A percentile compares a stretch with the other conserved stretches of the same genome.
phyloP scores from a whole-genome alignment of 495 filamentous ascomycete genomes.

The Lophiotrema nucula region DNA sequence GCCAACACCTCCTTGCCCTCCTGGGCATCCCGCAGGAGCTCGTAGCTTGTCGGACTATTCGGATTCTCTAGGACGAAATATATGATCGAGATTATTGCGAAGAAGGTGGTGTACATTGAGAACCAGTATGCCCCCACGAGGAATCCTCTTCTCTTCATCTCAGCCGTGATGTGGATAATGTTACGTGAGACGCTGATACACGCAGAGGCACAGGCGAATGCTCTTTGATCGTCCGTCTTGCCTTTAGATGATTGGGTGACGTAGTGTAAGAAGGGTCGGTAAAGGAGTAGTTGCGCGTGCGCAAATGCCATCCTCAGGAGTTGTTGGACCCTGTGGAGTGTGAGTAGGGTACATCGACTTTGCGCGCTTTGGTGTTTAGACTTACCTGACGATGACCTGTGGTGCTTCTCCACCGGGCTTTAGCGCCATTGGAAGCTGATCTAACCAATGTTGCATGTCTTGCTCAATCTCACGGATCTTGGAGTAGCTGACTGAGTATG shows the following conservation, averaged over 20 bases:
- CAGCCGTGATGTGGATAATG: constrained; percentile 85
- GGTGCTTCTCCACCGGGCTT: constrained; percentile 73
- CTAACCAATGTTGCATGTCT: constrained; percentile 82
- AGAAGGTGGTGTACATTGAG: constrained; percentile 93
- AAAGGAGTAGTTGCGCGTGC: constrained; percentile 92
- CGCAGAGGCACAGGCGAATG: constrained; percentile 88
- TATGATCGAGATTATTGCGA: constrained; percentile 82
- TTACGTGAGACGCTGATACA: constrained; percentile 90
- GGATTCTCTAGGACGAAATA: constrained; percentile 92
- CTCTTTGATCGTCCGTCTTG: constrained; percentile 75
- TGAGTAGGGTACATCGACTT: too few relatives aligned
- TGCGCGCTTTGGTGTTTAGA: too few relatives aligned
- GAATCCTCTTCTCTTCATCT: constrained; percentile 80
- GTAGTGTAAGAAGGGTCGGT: constrained; percentile 93
- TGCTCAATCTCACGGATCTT: constrained; percentile 87
- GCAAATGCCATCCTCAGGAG: constrained; percentile 83
- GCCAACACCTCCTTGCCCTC: constrained; percentile 80
- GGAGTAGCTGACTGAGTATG: constrained; percentile 84
- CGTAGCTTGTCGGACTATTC: constrained; percentile 68
- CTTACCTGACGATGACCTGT: constrained; percentile 72
- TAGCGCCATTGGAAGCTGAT: constrained; percentile 70
- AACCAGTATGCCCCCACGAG: constrained; percentile 96
- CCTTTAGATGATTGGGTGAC: constrained; percentile 68
- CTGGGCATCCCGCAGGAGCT: constrained; percentile 78
- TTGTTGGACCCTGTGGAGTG: constrained; percentile 80